Percentiles rank a stretch among this genome's conserved stretches.
phyloP scores from a whole-genome alignment of 2,329 filamentous ascomycete species.

The Calycina herbarum region DNA sequence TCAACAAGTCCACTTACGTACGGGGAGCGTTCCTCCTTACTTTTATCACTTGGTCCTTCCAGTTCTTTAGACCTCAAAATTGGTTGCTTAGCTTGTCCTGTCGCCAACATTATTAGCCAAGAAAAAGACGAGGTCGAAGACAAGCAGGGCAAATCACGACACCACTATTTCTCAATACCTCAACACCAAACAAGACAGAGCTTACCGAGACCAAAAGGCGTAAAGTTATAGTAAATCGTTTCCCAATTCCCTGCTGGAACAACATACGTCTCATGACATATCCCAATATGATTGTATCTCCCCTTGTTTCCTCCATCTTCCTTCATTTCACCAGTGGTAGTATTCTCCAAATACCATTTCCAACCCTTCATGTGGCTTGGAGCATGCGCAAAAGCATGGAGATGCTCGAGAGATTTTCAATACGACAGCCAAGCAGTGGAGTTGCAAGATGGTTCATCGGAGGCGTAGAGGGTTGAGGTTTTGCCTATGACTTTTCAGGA shows the following conservation, averaged over 20 bases:
- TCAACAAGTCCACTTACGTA: too few relatives aligned
- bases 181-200: not conserved
- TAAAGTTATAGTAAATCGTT: constrained; percentile 10
- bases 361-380: constrained; percentile 8
- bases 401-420: constrained; percentile 7
- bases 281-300: constrained; percentile 10
- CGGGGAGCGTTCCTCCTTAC: too few relatives aligned
- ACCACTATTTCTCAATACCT: too few relatives aligned
- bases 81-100: too few relatives aligned
- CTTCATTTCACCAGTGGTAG: too few relatives aligned
- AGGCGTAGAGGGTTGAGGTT: constrained; percentile 8
- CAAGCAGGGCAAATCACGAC: too few relatives aligned
- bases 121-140: too few relatives aligned
- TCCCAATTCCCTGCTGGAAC: constrained; percentile 11
- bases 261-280: constrained; percentile 12
- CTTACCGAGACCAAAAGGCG: constrained; percentile 14
- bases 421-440: constrained; percentile 10
- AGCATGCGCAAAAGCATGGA: constrained; percentile 8
- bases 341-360: not conserved
- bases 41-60: too few relatives aligned
- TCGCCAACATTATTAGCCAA: too few relatives aligned
- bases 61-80: too few relatives aligned
- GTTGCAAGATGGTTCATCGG: constrained; percentile 8
- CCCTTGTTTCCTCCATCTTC: not conserved
- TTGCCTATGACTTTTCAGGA: constrained; percentile 8